Base-by-base conservation (phyloP, 352 stramenopile species). In the Phytophthora sansomeana region DNA sequence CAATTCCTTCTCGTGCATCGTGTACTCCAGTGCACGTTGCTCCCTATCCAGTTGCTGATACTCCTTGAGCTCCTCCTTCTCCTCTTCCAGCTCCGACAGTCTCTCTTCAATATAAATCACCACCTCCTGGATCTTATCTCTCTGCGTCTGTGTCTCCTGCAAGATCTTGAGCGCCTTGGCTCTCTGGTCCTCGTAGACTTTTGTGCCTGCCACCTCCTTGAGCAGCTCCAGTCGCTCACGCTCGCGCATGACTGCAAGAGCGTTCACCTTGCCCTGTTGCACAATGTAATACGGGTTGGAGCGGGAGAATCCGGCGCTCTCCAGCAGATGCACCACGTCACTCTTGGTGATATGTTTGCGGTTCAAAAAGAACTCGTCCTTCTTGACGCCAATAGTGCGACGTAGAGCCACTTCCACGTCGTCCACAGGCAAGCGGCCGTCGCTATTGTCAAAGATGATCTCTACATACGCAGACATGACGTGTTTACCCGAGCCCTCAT, bases 251-350 rank as follows among this genome's bases (percentile, higher is more conserved):
- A 98, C 86, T 30, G 97, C 98, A 17, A 99, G 74, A 9, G 94
- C 92, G 63, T 99, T 98, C 19, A 99, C 97, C 66, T 99, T 99
- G 29, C 98, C 98, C 79, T 99, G 98, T 75, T 99, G 96, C 41
- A 99, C 98, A 66, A 99, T 99, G 72, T 99, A 99, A 80, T 99
- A 99, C n/a, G 98, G 98, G 78, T 99, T 99, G 26, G 89, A 96
- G 60, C 98, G 97, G 16, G 96, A 99, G 74, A 99, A 99, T 13
- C 98, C 98, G 1, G 98, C 98, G 42, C 95, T 98, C 75, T 99
- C 98, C 9, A 99, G 85, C 54, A 99, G 76, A 59, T 95, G 96
- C 44, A 97, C 85, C n/a, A 99, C 97, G 75, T 99, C 98, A 60
- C 89, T 97, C 80, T 99, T 99, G 47, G 90, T 98, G 52, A 98